Conservation (phyloP, 495 filamentous ascomycete species). For the Bombardia bombarda region DNA sequence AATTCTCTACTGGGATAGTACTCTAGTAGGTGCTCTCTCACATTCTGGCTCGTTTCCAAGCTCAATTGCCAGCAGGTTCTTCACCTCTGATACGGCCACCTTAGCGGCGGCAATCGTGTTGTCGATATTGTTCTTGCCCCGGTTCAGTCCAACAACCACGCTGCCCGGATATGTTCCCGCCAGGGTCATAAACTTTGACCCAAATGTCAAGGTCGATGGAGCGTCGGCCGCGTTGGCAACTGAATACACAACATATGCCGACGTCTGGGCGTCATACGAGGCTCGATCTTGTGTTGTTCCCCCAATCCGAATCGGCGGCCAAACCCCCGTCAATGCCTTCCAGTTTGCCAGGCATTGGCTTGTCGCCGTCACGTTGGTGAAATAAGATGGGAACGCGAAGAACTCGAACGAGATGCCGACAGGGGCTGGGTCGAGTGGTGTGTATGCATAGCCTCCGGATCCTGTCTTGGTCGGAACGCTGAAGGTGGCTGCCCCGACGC, state of each 20-base stretch:
- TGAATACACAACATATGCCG: slow-evolving; percentile 46
- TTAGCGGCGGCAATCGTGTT: slow-evolving; percentile 51
- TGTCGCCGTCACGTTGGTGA: slow-evolving; percentile 46
- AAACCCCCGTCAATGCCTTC: slow-evolving; percentile 43
- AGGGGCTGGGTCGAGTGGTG: slow-evolving; percentile 38
- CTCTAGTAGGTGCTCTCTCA: slow-evolving; percentile 15
- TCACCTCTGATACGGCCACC: slow-evolving; percentile 34
- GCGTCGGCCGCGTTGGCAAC: slow-evolving; percentile 47
- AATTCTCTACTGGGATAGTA: neutral
- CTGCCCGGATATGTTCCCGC: slow-evolving; percentile 44
- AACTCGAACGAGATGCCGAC: slow-evolving; percentile 54
- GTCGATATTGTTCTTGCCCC: slow-evolving; percentile 45
- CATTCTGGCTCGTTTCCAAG: slow-evolving; percentile 57
- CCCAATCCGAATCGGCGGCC: slow-evolving; percentile 52
- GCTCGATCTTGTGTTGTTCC: slow-evolving; percentile 52
- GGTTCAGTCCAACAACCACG: slow-evolving; percentile 50
- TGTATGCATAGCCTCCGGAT: slow-evolving; percentile 22
- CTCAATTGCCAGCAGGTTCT: slow-evolving; percentile 50
- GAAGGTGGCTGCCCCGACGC: slow-evolving; percentile 17
- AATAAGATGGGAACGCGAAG: slow-evolving; percentile 53
- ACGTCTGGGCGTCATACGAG: slow-evolving; percentile 41
- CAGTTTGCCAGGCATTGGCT: slow-evolving; percentile 48
- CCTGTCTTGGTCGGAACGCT: slow-evolving; percentile 23
- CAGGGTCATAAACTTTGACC: slow-evolving; percentile 45
- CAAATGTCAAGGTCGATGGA: slow-evolving; percentile 47